Percentiles rank a stretch among this genome's conserved stretches.
Evolutionary conservation across 75 land plant genomes (phyloP).

Genomic region (Ceratopteris richardii): DNA sequence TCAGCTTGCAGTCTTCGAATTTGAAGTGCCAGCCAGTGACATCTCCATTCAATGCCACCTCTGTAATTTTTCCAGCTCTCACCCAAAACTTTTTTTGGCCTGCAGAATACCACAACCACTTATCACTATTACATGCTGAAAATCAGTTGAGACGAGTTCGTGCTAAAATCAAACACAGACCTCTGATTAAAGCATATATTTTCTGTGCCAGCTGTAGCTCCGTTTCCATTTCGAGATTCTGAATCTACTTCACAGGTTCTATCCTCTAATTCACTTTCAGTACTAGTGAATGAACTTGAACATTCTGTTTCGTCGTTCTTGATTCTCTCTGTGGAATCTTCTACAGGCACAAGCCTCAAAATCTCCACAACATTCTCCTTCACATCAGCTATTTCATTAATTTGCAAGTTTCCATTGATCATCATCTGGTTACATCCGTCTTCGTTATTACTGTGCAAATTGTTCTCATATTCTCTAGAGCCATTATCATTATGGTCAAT

Average conservation of each 20-base stretch:
- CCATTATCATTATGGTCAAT: too few relatives aligned
- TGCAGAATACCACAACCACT: conserved; percentile 8
- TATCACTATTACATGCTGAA: too few relatives aligned
- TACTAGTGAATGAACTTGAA: conserved; percentile 39
- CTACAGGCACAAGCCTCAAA: conserved; percentile 9
- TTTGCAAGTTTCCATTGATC: too few relatives aligned
- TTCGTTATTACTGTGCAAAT: too few relatives aligned
- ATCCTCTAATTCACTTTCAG: conserved; percentile 10
- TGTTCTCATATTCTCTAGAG: too few relatives aligned
- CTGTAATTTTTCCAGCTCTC: conserved; percentile 33
- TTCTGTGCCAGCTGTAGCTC: conserved; percentile 27
- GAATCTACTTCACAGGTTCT: conserved; percentile 32
- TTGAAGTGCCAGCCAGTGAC: conserved; percentile 34
- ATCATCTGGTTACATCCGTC: too few relatives aligned
- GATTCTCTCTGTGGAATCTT: conserved; percentile 15
- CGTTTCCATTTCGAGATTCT: conserved; percentile 34
- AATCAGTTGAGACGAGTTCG: too few relatives aligned
- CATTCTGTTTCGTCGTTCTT: conserved; percentile 33
- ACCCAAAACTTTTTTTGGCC: conserved; percentile 30
- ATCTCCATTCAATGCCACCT: conserved; percentile 41
- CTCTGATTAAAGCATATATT: conserved; percentile 3
- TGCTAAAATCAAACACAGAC: conserved; percentile 1
- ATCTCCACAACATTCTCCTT: background rate
- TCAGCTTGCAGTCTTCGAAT: conserved; percentile 17
- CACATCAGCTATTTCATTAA: too few relatives aligned